Evolutionary conservation across 768 basidiomycete species (phyloP).

Genomic region (Clitopilus passeckerianus): DNA sequence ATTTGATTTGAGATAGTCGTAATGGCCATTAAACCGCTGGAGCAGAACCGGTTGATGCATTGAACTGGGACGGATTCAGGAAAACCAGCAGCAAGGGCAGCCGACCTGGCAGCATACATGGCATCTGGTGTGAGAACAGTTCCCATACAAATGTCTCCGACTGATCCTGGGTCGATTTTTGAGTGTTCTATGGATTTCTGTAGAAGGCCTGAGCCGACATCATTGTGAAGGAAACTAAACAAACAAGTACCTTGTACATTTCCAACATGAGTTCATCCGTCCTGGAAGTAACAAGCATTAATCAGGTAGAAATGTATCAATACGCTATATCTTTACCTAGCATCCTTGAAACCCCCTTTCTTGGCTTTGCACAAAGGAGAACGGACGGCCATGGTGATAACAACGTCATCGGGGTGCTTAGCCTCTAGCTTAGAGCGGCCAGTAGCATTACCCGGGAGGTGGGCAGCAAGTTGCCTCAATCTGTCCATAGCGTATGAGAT

Average conservation of each 20-base stretch:
- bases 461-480: constrained; percentile 60
- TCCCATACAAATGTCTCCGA: constrained; percentile 79
- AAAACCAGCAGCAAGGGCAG: constrained; percentile 76
- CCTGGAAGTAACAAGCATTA: constrained; percentile 25
- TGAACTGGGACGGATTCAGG: constrained; percentile 76
- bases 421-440: constrained; percentile 37
- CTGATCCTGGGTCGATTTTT: constrained; percentile 54
- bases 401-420: constrained; percentile 71
- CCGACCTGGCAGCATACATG: constrained; percentile 65
- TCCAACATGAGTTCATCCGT: constrained; percentile 78
- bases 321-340: constrained; percentile 29
- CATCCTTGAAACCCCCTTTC: constrained; percentile 74
- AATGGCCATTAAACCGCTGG: constrained; percentile 82
- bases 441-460: constrained; percentile 37
- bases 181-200: constrained; percentile 59
- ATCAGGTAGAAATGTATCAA: background rate
- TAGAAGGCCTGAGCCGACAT: background rate
- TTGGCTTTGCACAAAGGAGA: constrained; percentile 73
- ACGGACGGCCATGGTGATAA: constrained; percentile 77
- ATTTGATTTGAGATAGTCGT: constrained; percentile 76
- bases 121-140: constrained; percentile 65
- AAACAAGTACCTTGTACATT: constrained; percentile 60
- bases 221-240: background rate
- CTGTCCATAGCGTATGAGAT: constrained; percentile 43
- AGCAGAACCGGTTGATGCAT: constrained; percentile 76